Percentiles rank a stretch among this genome's conserved stretches.
phyloP scores from a whole-genome alignment of 177 flowering plant species.

The Tripterygium wilfordii region DNA sequence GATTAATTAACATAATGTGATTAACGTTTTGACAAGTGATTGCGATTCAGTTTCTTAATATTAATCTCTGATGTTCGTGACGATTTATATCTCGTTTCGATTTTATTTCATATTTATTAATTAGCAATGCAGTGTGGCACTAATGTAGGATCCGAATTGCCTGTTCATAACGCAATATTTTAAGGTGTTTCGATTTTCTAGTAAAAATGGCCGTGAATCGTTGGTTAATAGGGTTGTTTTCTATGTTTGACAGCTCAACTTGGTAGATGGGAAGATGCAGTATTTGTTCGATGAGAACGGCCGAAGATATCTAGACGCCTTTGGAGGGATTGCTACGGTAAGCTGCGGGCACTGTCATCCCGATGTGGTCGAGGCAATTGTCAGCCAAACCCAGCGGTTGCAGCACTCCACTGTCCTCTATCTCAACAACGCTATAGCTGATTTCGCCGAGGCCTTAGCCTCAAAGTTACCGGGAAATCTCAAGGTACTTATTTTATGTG shows the following conservation, averaged over 20 bases:
- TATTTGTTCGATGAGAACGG: slow-evolving; percentile 86
- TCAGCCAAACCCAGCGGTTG: slow-evolving; percentile 50
- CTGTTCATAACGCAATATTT: no score
- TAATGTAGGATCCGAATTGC: no score
- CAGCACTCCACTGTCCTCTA: slow-evolving; percentile 90
- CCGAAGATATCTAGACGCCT: slow-evolving; percentile 80
- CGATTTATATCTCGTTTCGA: no score
- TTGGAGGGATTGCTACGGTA: slow-evolving; percentile 93
- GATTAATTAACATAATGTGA: no score
- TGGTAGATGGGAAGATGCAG: slow-evolving; percentile 95
- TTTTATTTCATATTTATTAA: no score
- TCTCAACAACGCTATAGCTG: slow-evolving; percentile 68
- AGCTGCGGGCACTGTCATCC: slow-evolving; percentile 96
- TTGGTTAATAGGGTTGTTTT: no score
- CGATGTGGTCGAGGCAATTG: slow-evolving; percentile 68
- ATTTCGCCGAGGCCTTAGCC: slow-evolving; percentile 93
- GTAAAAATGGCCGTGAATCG: no score
- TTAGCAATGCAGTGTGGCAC: no score
- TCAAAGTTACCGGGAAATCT: slow-evolving; percentile 86
- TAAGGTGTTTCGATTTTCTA: no score
- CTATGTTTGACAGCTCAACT: slow-evolving; percentile 41
- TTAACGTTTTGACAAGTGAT: no score
- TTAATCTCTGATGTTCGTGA: no score
- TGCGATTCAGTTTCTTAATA: no score
- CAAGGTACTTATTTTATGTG: slow-evolving; percentile 39